These are phyloP conservation scores for Phoma sp. DNA, from an alignment of 2,329 filamentous ascomycete genomes.

Conservation along the genomic window DNA sequence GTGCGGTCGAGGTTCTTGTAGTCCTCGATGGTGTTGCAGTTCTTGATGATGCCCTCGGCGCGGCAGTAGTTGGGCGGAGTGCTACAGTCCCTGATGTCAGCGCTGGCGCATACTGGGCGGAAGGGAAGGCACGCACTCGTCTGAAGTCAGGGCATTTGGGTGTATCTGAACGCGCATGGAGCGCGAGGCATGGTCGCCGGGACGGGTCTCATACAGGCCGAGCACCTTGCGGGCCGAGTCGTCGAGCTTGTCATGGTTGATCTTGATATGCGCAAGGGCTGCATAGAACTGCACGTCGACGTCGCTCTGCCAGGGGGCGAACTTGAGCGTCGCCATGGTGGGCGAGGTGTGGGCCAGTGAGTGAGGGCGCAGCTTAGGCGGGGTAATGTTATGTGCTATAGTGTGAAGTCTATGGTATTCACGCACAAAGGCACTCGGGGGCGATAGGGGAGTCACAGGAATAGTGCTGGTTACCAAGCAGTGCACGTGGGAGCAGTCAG, in stretches of 20 bases:
- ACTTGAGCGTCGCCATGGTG: slow-evolving; percentile 65
- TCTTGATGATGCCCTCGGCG: slow-evolving; percentile 92
- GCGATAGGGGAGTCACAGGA: slow-evolving; percentile 29
- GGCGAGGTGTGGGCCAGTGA: not conserved
- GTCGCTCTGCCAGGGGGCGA: slow-evolving; percentile 89
- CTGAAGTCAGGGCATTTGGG: slow-evolving; percentile 82
- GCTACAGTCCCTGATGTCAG: slow-evolving; percentile 28
- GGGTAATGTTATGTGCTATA: slow-evolving; percentile 4
- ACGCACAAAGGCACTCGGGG: slow-evolving; percentile 7
- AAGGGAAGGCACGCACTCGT: slow-evolving; percentile 69
- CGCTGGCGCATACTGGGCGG: not conserved
- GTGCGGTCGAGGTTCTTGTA: slow-evolving; percentile 85
- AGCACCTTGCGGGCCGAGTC: slow-evolving; percentile 87
- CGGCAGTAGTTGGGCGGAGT: slow-evolving; percentile 65
- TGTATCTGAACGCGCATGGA: slow-evolving; percentile 91
- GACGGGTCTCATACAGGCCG: slow-evolving; percentile 86
- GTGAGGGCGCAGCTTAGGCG: not conserved
- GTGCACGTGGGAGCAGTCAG: slow-evolving; percentile 35
- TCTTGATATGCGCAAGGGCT: slow-evolving; percentile 88
- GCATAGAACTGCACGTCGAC: slow-evolving; percentile 96
- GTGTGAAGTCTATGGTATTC: not conserved
- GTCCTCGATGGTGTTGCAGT: slow-evolving; percentile 94
- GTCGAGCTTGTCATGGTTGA: slow-evolving; percentile 96
- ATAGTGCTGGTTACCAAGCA: slow-evolving; percentile 10
- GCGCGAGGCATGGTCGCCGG: slow-evolving; percentile 72